Evolutionary conservation across 2,329 filamentous ascomycete genomes (phyloP), one percentile per base, ranked within the genome.

Genomic region (Proliferodiscus dingleyae): DNA sequence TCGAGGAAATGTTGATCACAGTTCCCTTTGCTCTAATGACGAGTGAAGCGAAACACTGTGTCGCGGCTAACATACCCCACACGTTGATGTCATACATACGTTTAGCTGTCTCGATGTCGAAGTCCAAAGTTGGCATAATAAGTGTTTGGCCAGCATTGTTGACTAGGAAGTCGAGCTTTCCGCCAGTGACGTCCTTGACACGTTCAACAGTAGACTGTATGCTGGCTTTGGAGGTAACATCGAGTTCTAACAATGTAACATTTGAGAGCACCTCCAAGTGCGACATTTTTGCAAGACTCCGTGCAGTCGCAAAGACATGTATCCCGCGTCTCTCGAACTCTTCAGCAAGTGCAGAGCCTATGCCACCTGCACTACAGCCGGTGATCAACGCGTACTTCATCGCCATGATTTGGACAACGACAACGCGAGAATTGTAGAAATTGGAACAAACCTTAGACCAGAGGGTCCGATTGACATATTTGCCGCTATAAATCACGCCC

Each of bases 241-340:
- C 69, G 1, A 72, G 58, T 1, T 54, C 22, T 24, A 41, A 15
- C 16, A 71, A 46, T 11, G 63, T 62, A 21, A 68, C 62, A 36
- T 71, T 36, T 7, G 26, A 62, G 3, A 37, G 30, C 15, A 15
- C 10, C 5, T 9, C 8, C 4, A 48, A 33, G 4, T 60, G 52
- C 3, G 52, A 23, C 8, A 65, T 48, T 44, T 66, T 69, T 33
- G 56, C 45, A 1, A 56, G 52, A 44, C 62, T 61, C 18, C 67
- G 61, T 9, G 62, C 61, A 1, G 68, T 66, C 1, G 66, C 67
- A 42, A 66, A 64, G 19, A 70, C 67, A 3, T 58, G 56, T 15
- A 63, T 55, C 1, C 66, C 67, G 5, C 52, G 50, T 4, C 43
- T 41, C 47, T 65, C 62, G 43, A 67, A 64, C 29, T 63, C 64